Evolutionary conservation across 495 filamentous ascomycete genomes (phyloP), one percentile per base, ranked within the genome.

Genomic region (Penicillium canariense): DNA sequence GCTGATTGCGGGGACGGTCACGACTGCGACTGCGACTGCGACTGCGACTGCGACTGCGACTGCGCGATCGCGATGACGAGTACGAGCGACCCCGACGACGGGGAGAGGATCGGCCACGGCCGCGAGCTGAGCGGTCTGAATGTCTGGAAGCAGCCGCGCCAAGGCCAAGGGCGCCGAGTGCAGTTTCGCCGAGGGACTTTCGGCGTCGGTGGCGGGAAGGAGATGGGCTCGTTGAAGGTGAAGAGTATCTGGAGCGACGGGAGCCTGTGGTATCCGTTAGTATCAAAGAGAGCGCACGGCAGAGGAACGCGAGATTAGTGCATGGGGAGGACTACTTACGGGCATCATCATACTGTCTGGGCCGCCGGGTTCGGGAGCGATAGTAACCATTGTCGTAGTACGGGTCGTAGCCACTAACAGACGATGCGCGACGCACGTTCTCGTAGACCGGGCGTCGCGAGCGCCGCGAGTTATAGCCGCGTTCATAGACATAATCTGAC

Each of bases 101-200:
- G 30, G 79, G 79, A 55, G 77, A 74, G 35, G 48, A 58, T 22
- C 65, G 68, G 20, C 58, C 66, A 2, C 71, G 71, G 10, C 30
- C 48, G 22, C 47, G 52, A 9, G 53, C 54, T 25, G 36, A 52
- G 40, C 52, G 52, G 5, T 60, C 54, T 28, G 30, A 54, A 40
- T 53, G 56, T 27, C 58, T 65, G 35, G 54, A 49, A 14, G 60
- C 52, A 32, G 61, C 61, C 48, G 80, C 80, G n/a, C 86, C 86
- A 20, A 91, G 74, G 28, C 88, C 88, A 11, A 88, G 74, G 23
- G 68, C 76, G 44, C 80, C 83, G 4, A 90, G 71, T 8, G 86
- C 87, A 59, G 82, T 81, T 66, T 91, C 87, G 40, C 87, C 80
- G 49, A 89, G 72, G 42, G 87, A 90, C 70, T 90, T 92, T 67